Evolutionary conservation across 768 basidiomycete genomes (phyloP).

Genomic region (Chiua virens): DNA sequence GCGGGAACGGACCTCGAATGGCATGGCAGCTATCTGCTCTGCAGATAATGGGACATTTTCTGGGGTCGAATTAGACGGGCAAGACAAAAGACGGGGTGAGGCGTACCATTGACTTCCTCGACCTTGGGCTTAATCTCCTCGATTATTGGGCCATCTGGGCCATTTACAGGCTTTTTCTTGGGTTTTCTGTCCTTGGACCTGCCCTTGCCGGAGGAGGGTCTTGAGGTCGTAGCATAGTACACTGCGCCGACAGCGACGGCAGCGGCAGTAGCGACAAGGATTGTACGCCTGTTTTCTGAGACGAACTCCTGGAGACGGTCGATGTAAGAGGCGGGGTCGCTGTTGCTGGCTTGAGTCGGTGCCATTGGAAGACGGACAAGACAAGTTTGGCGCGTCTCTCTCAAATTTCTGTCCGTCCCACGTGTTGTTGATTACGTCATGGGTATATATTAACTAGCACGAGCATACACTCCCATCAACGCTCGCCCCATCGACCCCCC

Average conservation of each 20-base stretch:
- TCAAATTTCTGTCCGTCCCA: constrained; percentile 10
- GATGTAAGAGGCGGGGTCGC: constrained; percentile 35
- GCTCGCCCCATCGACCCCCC: constrained; percentile 5
- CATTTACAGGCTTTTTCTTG: constrained; percentile 59
- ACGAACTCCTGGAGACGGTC: constrained; percentile 71
- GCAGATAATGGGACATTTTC: constrained; percentile 46
- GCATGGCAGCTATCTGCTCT: constrained; percentile 57
- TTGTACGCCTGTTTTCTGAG: constrained; percentile 74
- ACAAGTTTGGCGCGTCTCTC: not conserved
- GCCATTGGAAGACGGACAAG: constrained; percentile 17
- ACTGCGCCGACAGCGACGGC: constrained; percentile 73
- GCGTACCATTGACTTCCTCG: constrained; percentile 34
- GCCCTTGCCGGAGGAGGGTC: constrained; percentile 39
- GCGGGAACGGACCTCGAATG: constrained; percentile 50
- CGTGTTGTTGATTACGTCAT: constrained; percentile 27
- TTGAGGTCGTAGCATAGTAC: constrained; percentile 59
- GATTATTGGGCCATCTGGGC: constrained; percentile 70
- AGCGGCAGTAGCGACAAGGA: constrained; percentile 71
- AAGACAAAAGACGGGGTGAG: constrained; percentile 2
- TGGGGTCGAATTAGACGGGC: constrained; percentile 17
- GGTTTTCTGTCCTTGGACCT: constrained; percentile 46
- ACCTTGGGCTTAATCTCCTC: constrained; percentile 65
- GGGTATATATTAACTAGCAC: constrained; percentile 32
- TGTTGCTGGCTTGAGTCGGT: constrained; percentile 9
- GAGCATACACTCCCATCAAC: constrained; percentile 28